Percentiles rank a stretch among this genome's conserved stretches.
Evolutionary conservation across 1,284 basidiomycete genomes (phyloP).

Genomic region (Quambalaria eucalypti): DNA sequence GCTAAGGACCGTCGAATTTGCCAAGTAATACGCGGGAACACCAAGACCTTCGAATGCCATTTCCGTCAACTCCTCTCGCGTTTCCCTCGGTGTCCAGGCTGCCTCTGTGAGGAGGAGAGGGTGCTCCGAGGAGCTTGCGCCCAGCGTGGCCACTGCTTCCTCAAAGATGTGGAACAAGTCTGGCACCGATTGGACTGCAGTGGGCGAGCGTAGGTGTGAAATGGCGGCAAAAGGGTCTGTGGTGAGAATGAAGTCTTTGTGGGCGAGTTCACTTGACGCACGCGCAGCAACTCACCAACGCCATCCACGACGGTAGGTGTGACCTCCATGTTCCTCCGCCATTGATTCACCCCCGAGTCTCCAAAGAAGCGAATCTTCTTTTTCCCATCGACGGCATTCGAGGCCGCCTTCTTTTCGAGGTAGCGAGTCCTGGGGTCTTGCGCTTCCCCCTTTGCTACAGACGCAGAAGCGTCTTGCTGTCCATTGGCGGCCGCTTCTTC

Average conservation of each 20-base stretch:
- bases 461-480: not conserved
- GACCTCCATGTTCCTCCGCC: slow-evolving; percentile 79
- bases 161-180: slow-evolving; percentile 65
- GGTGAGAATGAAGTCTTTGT: not conserved
- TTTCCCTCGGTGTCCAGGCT: slow-evolving; percentile 83
- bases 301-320: slow-evolving; percentile 76
- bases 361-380: slow-evolving; percentile 68
- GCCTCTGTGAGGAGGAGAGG: slow-evolving; percentile 90
- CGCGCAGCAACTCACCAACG: slow-evolving; percentile 48
- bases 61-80: slow-evolving; percentile 85
- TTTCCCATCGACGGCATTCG: slow-evolving; percentile 14
- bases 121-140: slow-evolving; percentile 58
- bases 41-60: slow-evolving; percentile 94
- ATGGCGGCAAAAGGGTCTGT: slow-evolving; percentile 23
- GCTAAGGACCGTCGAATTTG: slow-evolving; percentile 88
- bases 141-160: slow-evolving; percentile 61
- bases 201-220: slow-evolving; percentile 5
- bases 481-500: slow-evolving; percentile 10
- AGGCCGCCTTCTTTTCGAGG: slow-evolving; percentile 7
- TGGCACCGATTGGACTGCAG: slow-evolving; percentile 66
- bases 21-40: slow-evolving; percentile 91
- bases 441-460: slow-evolving; percentile 6
- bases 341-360: slow-evolving; percentile 82
- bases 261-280: not conserved
- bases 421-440: slow-evolving; percentile 6